Evolutionary conservation across 2,329 filamentous ascomycete genomes (phyloP), one percentile per base, ranked within the genome.

Genomic region (Zelopaecilomyces penicillatus): DNA sequence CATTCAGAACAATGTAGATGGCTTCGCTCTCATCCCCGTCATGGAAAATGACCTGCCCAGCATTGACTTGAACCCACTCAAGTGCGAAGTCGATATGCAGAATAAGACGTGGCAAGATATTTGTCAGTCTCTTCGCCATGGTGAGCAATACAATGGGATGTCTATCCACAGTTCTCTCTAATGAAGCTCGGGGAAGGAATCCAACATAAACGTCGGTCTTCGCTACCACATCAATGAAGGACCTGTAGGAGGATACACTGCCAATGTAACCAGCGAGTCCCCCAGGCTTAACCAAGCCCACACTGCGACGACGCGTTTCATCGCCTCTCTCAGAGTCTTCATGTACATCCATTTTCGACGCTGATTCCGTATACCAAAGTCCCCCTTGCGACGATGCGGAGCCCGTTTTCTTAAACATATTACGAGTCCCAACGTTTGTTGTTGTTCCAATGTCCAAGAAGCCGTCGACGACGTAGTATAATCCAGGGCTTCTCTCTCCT

Each of bases 141-240:
- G 94, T 98, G 38, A 98, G 71, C 7, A 98, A 70, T 4, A 97
- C 85, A 35, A 95, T 87, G 0, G 93, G 93, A 58, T 96, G 93
- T 53, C 81, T 83, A 53, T 98, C 93, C 1, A 95, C 88, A 39
- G 98, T 93, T 52, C 89, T 79, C 60, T 98, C 93, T 29, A 98
- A 74, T 0, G 89, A 86, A 1, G 81, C 76, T 30, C 89, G 78
- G 1, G 93, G 93, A 9, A 98, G 69, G 53, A 98, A 98, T 1
- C 93, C 93, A 10, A 98, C 93, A 57, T 96, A 97, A 2, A 97
- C 93, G 65, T 98, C 93, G 0, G 94, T 98, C 67, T 97, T 97
- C 3, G 93, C 94, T 33, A 91, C 85, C 2, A 98, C 90, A 59
- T 97, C 91, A 19, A 95, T 93, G 60, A 97, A 96, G 0, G 93